phyloP scores from a whole-genome alignment of 2,329 filamentous ascomycete species.

The Pseudopithomyces maydicus region DNA sequence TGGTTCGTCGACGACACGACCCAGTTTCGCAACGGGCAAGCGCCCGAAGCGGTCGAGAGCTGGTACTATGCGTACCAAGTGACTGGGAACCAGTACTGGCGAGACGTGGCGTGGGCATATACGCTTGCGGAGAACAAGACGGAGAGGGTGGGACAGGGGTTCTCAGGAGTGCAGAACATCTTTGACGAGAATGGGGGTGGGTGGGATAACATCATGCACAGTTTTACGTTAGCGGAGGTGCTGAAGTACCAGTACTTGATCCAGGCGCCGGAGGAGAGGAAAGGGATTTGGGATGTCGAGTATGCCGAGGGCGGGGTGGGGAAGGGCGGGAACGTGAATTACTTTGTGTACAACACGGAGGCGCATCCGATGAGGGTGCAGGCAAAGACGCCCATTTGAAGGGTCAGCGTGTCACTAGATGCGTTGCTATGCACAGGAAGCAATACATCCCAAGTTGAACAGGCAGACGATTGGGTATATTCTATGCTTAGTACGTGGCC shows the following conservation, averaged over 20 bases:
- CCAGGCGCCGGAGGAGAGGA: conserved; percentile 54
- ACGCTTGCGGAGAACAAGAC: conserved; percentile 69
- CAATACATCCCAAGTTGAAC: neutral
- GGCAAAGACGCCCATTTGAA: conserved; percentile 18
- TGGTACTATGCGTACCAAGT: conserved; percentile 79
- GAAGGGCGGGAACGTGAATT: conserved; percentile 21
- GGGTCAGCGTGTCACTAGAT: too few relatives aligned
- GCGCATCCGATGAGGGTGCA: conserved; percentile 29
- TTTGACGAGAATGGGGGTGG: conserved; percentile 63
- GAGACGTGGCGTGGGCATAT: conserved; percentile 23
- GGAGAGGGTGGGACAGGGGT: conserved; percentile 67
- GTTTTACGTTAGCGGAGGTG: conserved; percentile 82
- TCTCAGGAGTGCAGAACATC: conserved; percentile 67
- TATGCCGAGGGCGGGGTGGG: conserved; percentile 37
- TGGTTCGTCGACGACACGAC: conserved; percentile 23
- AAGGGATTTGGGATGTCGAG: conserved; percentile 56
- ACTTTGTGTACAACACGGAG: conserved; percentile 35
- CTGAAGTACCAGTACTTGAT: conserved; percentile 80
- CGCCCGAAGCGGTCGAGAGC: conserved; percentile 34
- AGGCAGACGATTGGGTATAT: neutral
- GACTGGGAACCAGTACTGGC: conserved; percentile 64
- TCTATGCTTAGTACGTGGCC: conserved; percentile 61
- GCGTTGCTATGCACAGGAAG: neutral
- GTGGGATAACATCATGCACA: conserved; percentile 73
- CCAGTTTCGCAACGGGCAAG: conserved; percentile 13